phyloP scores from a whole-genome alignment of 305 asterid genomes.

The Striga hermonthica region DNA sequence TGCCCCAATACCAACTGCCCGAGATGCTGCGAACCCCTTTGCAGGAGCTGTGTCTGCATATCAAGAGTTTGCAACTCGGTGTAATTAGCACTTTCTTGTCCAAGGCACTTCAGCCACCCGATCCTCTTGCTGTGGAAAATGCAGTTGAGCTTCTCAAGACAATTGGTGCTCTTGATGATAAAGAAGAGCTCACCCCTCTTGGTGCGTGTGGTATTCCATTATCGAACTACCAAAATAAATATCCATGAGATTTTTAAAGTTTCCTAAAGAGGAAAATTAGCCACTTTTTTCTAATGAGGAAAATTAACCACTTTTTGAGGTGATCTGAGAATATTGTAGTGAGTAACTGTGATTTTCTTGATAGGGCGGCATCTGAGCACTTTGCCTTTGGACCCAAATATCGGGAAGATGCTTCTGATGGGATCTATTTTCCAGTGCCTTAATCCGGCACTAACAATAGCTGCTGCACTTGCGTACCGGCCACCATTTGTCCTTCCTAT shows the following conservation, averaged over 20 bases:
- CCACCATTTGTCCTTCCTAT: slow-evolving; percentile 93
- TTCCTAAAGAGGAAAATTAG: too few relatives aligned
- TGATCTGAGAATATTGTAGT: neutral
- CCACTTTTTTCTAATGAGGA: neutral
- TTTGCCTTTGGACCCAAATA: slow-evolving; percentile 92
- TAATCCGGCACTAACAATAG: slow-evolving; percentile 86
- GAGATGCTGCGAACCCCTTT: slow-evolving; percentile 97
- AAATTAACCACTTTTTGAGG: neutral
- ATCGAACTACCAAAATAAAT: neutral
- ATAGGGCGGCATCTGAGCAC: slow-evolving; percentile 87
- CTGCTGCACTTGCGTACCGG: slow-evolving; percentile 91
- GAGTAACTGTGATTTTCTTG: slow-evolving; percentile 13
- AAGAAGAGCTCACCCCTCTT: slow-evolving; percentile 92
- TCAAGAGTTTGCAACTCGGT: slow-evolving; percentile 87
- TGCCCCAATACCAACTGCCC: slow-evolving; percentile 89
- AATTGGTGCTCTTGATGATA: slow-evolving; percentile 82
- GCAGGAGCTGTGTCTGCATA: slow-evolving; percentile 93
- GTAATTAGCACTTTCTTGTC: slow-evolving; percentile 63
- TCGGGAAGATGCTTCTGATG: slow-evolving; percentile 99
- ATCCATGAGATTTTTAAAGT: slow-evolving; percentile 4
- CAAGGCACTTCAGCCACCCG: slow-evolving; percentile 96
- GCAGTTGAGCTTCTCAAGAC: slow-evolving; percentile 94
- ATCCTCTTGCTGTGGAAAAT: slow-evolving; percentile 79
- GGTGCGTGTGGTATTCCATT: slow-evolving; percentile 44
- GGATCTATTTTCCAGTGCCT: slow-evolving; percentile 93